Evolutionary conservation across 805 yeast species (phyloP).

Genomic region (Candida michaelii): DNA sequence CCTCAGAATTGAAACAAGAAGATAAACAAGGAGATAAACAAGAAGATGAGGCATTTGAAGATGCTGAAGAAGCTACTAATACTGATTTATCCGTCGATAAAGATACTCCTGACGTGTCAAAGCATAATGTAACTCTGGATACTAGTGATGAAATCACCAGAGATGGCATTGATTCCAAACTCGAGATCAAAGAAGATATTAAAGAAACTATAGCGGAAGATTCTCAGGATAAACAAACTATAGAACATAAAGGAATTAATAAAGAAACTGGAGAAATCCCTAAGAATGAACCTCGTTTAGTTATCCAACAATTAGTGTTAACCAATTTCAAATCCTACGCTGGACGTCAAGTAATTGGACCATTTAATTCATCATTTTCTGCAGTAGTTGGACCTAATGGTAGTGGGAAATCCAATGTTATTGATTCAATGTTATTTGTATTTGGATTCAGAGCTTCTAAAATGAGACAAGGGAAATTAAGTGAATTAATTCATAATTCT

Average conservation of each 20-base stretch:
- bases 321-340: conserved; percentile 95
- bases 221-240: too few species aligned
- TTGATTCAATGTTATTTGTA: conserved; percentile 92
- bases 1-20: background rate
- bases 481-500: conserved; percentile 91
- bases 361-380: conserved; percentile 88
- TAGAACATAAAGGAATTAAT: too few species aligned
- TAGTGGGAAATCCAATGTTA: conserved; percentile 95
- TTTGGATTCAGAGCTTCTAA: conserved; percentile 96
- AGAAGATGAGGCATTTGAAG: background rate
- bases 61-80: conserved; percentile 4
- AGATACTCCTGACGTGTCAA: conserved; percentile 11
- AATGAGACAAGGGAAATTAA: conserved; percentile 93
- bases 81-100: conserved; percentile 5
- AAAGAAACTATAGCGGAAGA: background rate
- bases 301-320: conserved; percentile 70
- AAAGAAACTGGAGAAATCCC: too few species aligned
- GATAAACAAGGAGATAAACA: too few species aligned
- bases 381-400: conserved; percentile 99
- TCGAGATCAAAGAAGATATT: background rate
- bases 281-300: conserved; percentile 55
- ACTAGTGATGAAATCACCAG: conserved; percentile 16
- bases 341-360: conserved; percentile 90
- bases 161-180: conserved; percentile 6
- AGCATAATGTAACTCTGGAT: conserved; percentile 15